phyloP scores from a whole-genome alignment of 192 early-diverging fungal species.

The Rhizophagus sp. region DNA sequence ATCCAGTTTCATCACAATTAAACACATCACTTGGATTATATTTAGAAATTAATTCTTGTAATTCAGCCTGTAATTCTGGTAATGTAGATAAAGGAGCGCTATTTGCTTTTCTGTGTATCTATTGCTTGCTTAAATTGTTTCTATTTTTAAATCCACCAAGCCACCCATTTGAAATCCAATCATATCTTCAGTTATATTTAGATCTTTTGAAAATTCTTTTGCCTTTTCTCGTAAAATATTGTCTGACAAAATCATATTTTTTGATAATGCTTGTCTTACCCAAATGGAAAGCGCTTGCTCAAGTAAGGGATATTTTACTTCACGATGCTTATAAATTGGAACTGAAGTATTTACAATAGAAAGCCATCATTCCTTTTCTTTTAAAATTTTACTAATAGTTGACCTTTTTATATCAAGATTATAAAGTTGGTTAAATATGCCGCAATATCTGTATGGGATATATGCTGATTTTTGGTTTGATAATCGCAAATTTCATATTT shows the following conservation, averaged over 20 bases:
- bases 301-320: slow-evolving; percentile 2
- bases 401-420: not conserved
- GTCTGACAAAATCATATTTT: not conserved
- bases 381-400: not conserved
- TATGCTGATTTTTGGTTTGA: not conserved
- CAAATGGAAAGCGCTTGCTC: not conserved
- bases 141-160: not conserved
- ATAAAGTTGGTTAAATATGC: not conserved
- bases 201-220: not conserved
- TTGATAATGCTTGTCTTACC: not conserved
- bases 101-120: not conserved
- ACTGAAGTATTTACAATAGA: not conserved
- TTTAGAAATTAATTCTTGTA: not conserved
- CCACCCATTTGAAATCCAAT: slow-evolving; percentile 7
- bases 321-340: not conserved
- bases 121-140: not conserved
- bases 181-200: not conserved
- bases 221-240: not conserved
- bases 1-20: not conserved
- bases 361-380: not conserved
- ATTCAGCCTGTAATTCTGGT: not conserved
- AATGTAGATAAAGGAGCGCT: not conserved
- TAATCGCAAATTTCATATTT: not conserved
- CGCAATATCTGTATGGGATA: not conserved
- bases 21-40: not conserved